Base-by-base conservation (phyloP, 768 basidiomycete species). In the Pleurotus pulmonarius region DNA sequence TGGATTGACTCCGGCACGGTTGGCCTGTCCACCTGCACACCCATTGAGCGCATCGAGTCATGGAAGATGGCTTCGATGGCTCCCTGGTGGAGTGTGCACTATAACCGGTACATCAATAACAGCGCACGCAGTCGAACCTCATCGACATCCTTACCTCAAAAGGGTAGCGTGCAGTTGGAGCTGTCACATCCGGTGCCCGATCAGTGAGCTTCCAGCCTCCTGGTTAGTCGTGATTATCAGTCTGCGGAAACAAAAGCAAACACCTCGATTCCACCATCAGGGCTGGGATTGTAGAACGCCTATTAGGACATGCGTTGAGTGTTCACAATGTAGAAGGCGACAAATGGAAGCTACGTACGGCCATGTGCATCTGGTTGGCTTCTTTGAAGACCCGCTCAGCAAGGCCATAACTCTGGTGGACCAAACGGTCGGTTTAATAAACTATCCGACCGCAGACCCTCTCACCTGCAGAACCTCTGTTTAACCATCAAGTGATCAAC, bases 221-320 rank as follows among this genome's bases (percentile, higher is more conserved):
- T 44, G 52, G 38, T 55, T 24, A 44, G 54, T 26, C 13, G 8
- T 43, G 45, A 22, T 38, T 22, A 38, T 22, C 41, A 29, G 6
- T 26, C 11, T 5, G 18, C 1, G 15, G 29, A 38, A 49, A 29
- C 7, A 20, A 8, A 4, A 24, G 55, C 1, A 40, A 69, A 39
- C 48, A 85, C 88, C 74, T 85, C 78, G 38, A 91, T 87, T 3
- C 78, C 84, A 13, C 86, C 86, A 34, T 76, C 62, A 1, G 73
- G 68, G 18, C 75, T 72, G 3, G 89, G 88, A 60, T 89, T 87
- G 63, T 90, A 91, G 66, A 90, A 90, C 6, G 87, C 83, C 89
- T 91, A 46, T 12, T 22, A 45, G 45, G 3, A 22, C 34, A 40
- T 29, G 15, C 46, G 41, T 43, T 39, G 40, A 44, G n/a, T 5